A percentile compares a stretch with the other conserved stretches of the same genome.
Evolutionary conservation across 495 filamentous ascomycete genomes (phyloP).

Genomic region (Penicillium bialowiezense): DNA sequence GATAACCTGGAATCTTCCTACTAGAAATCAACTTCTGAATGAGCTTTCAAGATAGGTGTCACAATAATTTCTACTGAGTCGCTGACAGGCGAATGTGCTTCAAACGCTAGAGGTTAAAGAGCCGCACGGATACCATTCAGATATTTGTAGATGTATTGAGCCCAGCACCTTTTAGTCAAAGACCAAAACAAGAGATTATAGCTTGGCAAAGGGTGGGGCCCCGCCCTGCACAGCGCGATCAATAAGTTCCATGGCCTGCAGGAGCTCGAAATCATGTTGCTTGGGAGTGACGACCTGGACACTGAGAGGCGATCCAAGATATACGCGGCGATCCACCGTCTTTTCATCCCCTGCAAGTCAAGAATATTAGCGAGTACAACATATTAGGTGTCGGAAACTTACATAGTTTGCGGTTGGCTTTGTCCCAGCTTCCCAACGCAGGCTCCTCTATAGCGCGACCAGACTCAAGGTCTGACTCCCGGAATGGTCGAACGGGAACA

Average conservation of each 20-base stretch:
- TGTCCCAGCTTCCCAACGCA: constrained; percentile 57
- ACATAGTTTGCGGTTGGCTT: constrained; percentile 59
- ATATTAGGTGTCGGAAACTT: constrained; percentile 25
- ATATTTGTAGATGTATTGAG: no score
- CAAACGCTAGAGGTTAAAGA: no score
- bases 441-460: constrained; percentile 39
- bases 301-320: constrained; percentile 53
- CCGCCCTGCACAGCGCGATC: constrained; percentile 36
- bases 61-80: no score
- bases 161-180: no score
- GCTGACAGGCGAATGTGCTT: no score
- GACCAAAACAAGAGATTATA: constrained; percentile 10
- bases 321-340: constrained; percentile 52
- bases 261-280: constrained; percentile 55
- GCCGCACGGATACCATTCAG: no score
- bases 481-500: constrained; percentile 52
- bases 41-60: no score
- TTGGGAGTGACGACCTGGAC: constrained; percentile 61
- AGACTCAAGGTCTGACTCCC: constrained; percentile 46
- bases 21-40: no score
- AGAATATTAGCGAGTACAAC: constrained; percentile 3
- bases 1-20: no score
- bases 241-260: constrained; percentile 53
- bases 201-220: constrained; percentile 8
- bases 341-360: constrained; percentile 44